phyloP scores from a whole-genome alignment of 2,329 filamentous ascomycete genomes.

The Diaporthe velutina region DNA sequence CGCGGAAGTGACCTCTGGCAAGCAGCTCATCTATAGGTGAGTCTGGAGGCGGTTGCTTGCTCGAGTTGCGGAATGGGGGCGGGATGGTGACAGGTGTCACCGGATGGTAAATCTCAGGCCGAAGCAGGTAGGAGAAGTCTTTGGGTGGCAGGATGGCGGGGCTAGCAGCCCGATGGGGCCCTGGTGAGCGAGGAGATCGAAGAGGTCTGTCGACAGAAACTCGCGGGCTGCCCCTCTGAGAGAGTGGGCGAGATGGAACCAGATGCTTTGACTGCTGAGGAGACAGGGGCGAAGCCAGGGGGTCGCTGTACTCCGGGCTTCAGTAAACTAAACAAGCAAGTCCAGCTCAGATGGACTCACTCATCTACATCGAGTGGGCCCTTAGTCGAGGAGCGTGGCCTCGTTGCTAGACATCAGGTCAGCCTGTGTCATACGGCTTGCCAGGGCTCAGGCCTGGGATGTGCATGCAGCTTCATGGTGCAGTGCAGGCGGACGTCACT shows the following conservation, averaged over 20 bases:
- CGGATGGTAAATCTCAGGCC: constrained; percentile 86
- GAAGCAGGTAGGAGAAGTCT: constrained; percentile 85
- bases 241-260: constrained; percentile 39
- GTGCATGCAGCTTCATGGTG: background rate
- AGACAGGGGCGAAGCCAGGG: constrained; percentile 41
- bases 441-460: background rate
- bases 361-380: constrained; percentile 83
- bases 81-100: constrained; percentile 75
- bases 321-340: constrained; percentile 11
- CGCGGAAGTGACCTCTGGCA: constrained; percentile 80
- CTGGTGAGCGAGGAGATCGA: constrained; percentile 48
- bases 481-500: background rate
- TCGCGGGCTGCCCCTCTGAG: constrained; percentile 43
- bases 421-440: constrained; percentile 34
- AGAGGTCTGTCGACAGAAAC: constrained; percentile 44
- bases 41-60: constrained; percentile 72
- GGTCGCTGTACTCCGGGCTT: constrained; percentile 42
- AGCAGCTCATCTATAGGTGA: constrained; percentile 79
- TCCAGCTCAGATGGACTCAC: constrained; percentile 61
- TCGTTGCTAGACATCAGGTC: constrained; percentile 57
- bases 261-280: constrained; percentile 44
- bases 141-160: constrained; percentile 61
- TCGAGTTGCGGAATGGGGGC: constrained; percentile 76
- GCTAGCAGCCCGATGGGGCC: constrained; percentile 43
- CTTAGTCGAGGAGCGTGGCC: constrained; percentile 78